These are phyloP conservation scores for Cairneyella variabilis DNA, from an alignment of 495 filamentous ascomycete genomes.

Conservation along the genomic window DNA sequence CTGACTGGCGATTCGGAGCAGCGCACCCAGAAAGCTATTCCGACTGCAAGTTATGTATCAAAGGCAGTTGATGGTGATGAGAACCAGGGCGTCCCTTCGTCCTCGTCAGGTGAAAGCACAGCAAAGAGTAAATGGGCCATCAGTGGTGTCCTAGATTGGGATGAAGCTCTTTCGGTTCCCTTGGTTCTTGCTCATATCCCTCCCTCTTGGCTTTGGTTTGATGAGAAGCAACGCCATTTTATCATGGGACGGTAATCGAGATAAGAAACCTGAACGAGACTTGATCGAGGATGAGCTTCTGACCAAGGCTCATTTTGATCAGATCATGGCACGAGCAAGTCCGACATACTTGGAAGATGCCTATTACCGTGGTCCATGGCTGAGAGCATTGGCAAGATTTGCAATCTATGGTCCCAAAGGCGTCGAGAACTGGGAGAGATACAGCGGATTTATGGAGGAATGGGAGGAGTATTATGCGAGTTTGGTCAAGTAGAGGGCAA, in stretches of 20 bases:
- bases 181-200: slow-evolving; percentile 3
- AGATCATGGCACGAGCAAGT: slow-evolving; percentile 7
- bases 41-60: too few relatives aligned
- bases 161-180: slow-evolving; percentile 6
- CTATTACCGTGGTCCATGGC: slow-evolving; percentile 9
- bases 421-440: background rate
- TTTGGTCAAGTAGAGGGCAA: background rate
- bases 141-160: slow-evolving; percentile 13
- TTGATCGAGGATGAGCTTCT: slow-evolving; percentile 8
- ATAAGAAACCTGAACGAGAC: background rate
- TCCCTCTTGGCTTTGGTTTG: slow-evolving; percentile 10
- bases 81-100: too few relatives aligned
- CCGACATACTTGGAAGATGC: slow-evolving; percentile 15
- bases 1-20: too few relatives aligned
- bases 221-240: background rate
- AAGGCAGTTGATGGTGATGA: too few relatives aligned
- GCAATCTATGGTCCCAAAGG: background rate
- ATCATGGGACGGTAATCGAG: slow-evolving; percentile 1
- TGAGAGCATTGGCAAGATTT: slow-evolving; percentile 5
- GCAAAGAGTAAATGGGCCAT: background rate
- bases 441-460: background rate
- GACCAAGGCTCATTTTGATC: slow-evolving; percentile 16
- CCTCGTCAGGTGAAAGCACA: background rate
- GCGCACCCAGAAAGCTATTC: too few relatives aligned
- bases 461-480: slow-evolving; percentile 9